Base-by-base conservation (phyloP, 805 yeast genomes). In the Starmerella bacillaris region DNA sequence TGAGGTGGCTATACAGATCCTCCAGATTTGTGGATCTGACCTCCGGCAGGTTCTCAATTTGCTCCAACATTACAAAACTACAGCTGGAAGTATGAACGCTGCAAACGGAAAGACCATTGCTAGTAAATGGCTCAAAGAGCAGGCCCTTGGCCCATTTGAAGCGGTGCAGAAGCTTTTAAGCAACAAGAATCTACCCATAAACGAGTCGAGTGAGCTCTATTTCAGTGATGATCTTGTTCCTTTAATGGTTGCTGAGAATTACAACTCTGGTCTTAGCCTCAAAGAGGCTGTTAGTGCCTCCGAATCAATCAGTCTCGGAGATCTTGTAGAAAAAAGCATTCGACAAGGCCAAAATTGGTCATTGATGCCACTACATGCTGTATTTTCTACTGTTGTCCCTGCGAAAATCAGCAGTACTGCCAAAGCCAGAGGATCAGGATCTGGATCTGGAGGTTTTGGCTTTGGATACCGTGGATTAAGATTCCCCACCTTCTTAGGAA, bases 211-310 rank as follows among this genome's bases (percentile, higher is more conserved):
- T 49, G 86, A 78, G 47, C 64, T 82, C 35, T 89, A 83, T 52
- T 89, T 89, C 61, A 83, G 82, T 55, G 98, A 89, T 56, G 94
- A 83, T 51, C 77, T 89, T 53, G 74, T 92, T 1, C 96, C 98
- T 4, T 63, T 86, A 41, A 86, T 89, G 96, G 69, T 89, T 35
- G 95, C 86, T 51, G 98, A 89, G 54, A 89, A 89, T 57, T 89
- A 89, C 53, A 22, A 22, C n/a, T 27, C 30, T 8, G 60, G 59
- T 27, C 94, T 60, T 15, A 30, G 48, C 35, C 56, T 86, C 39
- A 63, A 67, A 42, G 59, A 72, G 14, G 72, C 76, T 1, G 76
- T 80, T 1, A 58, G 63, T 20, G 96, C 98, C 0, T 80, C 96
- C 0, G 82, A 82, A 46, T 69, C 79, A 33, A 79, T 89, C 31